Evolutionary conservation across 768 basidiomycete species (phyloP), one percentile per base, ranked within the genome.

Genomic region (Russula ochroleuca): DNA sequence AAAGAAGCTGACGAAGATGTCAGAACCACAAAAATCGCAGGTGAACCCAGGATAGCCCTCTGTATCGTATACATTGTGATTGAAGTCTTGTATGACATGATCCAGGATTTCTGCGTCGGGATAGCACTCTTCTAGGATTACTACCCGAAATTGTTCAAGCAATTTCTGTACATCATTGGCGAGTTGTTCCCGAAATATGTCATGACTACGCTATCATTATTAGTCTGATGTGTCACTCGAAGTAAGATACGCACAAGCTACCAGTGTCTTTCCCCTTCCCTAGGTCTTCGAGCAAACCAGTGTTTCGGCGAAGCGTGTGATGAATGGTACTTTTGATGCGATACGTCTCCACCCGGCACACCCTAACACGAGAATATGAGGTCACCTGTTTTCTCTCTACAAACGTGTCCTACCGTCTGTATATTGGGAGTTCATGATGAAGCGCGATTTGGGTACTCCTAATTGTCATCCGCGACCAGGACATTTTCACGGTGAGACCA

Each of bases 401-500:
- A 31, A 54, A 47, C 23, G 62, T 19, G 59, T 8, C 76, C 63
- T 62, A 91, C 92, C 92, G 80, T 71, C 84, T 83, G 72, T 93
- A 94, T 15, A 94, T 80, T 0, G 88, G 88, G 38, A 94, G 77
- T 67, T 94, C 92, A 49, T 88, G 81, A 69, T 83, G 81, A 37
- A 88, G 77, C 3, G 90, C 87, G 0, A 78, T 76, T 45, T 73
- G 71, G 15, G 91, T 72, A 4, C 88, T 86, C 52, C 75, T 71
- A 31, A 88, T 69, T 8, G 88, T 87, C 90, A 94, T 92, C 51
- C 92, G 79, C 1, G 90, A 92, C 92, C 92, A 94, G 1, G 88
- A 88, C 5, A 85, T 85, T 74, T 94, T 94, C 72, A 92, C 78
- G 0, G 89, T 90, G 25, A 94, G 80, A 14, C 92, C 90, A 25